These are phyloP conservation scores for Aspergillus luchuensis DNA, from an alignment of 2,329 filamentous ascomycete genomes.

Conservation along the genomic window DNA sequence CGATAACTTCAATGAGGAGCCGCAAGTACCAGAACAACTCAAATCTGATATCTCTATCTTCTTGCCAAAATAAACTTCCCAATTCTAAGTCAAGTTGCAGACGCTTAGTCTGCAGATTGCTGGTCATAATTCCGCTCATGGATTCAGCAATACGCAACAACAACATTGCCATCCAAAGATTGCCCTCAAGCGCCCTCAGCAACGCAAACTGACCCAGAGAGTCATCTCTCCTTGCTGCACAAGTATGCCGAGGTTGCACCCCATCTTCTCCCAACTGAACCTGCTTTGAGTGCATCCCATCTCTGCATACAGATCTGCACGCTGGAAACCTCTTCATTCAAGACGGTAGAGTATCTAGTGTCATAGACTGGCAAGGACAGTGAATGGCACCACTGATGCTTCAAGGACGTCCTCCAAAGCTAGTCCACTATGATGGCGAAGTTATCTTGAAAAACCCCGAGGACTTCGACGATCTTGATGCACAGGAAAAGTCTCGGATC, in stretches of 20 bases:
- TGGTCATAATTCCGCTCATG: constrained; percentile 17
- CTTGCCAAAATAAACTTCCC: too few relatives aligned
- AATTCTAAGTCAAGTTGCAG: too few relatives aligned
- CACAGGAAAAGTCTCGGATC: constrained; percentile 16
- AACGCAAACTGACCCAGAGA: constrained; percentile 31
- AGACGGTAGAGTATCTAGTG: constrained; percentile 36
- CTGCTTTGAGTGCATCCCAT: constrained; percentile 28
- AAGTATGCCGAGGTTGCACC: constrained; percentile 36
- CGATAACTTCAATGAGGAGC: too few relatives aligned
- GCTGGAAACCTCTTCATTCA: constrained; percentile 43
- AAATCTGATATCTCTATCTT: too few relatives aligned
- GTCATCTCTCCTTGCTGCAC: constrained; percentile 37
- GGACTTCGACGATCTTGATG: constrained; percentile 27
- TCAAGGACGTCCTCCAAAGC: constrained; percentile 23
- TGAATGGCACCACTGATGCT: constrained; percentile 33
- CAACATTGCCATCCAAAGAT: constrained; percentile 17
- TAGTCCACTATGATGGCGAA: constrained; percentile 31
- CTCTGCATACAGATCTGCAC: constrained; percentile 46
- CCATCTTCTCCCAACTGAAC: constrained; percentile 32
- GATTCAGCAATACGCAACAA: constrained; percentile 33
- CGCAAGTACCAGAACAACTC: too few relatives aligned
- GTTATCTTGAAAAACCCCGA: constrained; percentile 27
- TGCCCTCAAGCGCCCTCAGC: constrained; percentile 26
- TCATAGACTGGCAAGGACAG: constrained; percentile 49
- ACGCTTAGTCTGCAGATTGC: too few relatives aligned